These are phyloP conservation scores for Solanum stenotomum DNA, from an alignment of 257 asterid genomes.

Conservation along the genomic window DNA sequence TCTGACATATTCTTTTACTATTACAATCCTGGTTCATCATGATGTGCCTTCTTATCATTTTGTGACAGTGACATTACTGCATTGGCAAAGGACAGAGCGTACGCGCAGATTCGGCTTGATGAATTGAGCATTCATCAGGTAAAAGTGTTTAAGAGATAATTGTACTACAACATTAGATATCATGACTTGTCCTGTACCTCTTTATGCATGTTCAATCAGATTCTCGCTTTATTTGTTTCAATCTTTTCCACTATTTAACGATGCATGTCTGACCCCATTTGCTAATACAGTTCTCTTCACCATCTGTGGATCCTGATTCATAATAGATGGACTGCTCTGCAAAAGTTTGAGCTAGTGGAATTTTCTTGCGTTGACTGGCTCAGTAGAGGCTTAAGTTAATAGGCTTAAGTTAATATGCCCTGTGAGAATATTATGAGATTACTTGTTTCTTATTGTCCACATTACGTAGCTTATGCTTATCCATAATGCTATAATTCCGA, in stretches of 20 bases:
- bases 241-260: neutral
- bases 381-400: neutral
- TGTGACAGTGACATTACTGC: constrained; percentile 58
- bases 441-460: neutral
- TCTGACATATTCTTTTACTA: neutral
- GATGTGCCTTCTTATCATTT: constrained; percentile 2
- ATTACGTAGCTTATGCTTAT: neutral
- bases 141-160: neutral
- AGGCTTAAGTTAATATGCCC: neutral
- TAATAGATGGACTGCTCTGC: neutral
- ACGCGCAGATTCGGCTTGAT: constrained; percentile 57
- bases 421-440: neutral
- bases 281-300: neutral
- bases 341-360: neutral
- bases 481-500: neutral
- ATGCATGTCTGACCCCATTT: neutral
- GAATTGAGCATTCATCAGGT: constrained; percentile 62
- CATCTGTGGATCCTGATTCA: neutral
- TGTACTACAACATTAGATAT: neutral
- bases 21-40: neutral
- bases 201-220: neutral
- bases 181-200: neutral
- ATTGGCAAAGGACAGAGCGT: constrained; percentile 64
- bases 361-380: neutral
- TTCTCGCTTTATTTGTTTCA: neutral